Conservation (phyloP, 2,329 filamentous ascomycete genomes). For the Cordyceps cicadae region DNA sequence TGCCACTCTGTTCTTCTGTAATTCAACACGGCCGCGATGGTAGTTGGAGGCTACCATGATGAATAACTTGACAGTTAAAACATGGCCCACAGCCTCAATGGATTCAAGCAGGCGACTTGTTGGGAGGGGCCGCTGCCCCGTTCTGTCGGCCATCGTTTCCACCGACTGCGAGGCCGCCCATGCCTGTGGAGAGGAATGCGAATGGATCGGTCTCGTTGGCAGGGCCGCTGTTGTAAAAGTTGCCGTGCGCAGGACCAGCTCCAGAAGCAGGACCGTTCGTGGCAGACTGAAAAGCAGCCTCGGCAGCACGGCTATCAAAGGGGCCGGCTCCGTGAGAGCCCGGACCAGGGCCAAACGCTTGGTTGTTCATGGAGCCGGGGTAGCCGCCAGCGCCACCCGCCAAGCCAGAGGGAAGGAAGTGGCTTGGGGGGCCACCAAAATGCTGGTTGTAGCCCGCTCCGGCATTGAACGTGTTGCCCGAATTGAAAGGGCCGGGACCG, state of each 20-base stretch:
- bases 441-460: constrained; percentile 64
- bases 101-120: constrained; percentile 51
- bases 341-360: constrained; percentile 63
- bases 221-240: constrained; percentile 47
- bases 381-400: constrained; percentile 63
- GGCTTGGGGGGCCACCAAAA: constrained; percentile 79
- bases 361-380: constrained; percentile 70
- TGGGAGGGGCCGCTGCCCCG: constrained; percentile 46
- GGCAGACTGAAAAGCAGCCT: constrained; percentile 87
- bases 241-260: constrained; percentile 60
- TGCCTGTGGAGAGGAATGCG: constrained; percentile 67
- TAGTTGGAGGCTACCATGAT: neutral
- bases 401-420: constrained; percentile 82
- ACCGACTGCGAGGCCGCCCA: constrained; percentile 64
- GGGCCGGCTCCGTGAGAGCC: constrained; percentile 75
- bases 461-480: constrained; percentile 60
- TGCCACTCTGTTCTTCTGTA: neutral
- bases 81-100: neutral
- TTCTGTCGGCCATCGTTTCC: constrained; percentile 57
- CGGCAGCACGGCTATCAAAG: constrained; percentile 88
- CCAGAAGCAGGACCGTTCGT: constrained; percentile 67
- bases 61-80: neutral
- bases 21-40: neutral
- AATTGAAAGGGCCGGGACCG: constrained; percentile 67
- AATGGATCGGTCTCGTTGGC: constrained; percentile 66